Conservation (phyloP, 805 yeast species). For the Ogataea parapolymorpha region DNA sequence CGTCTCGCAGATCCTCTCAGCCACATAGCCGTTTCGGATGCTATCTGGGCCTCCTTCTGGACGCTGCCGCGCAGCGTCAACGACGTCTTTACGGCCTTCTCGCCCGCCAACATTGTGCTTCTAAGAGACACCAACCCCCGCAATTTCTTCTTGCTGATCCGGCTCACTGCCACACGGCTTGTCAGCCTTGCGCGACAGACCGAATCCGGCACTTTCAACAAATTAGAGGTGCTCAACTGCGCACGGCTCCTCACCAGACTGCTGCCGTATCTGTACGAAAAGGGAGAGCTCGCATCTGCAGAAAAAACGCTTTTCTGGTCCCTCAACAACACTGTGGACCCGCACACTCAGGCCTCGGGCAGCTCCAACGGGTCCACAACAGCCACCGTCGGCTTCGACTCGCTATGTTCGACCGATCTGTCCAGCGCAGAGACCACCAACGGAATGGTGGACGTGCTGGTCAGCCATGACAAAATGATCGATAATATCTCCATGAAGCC, state of each 20-base stretch:
- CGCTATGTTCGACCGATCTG: conserved; percentile 21
- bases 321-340: conserved; percentile 15
- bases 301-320: conserved; percentile 45
- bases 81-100: conserved; percentile 57
- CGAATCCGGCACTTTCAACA: conserved; percentile 25
- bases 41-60: conserved; percentile 46
- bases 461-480: conserved; percentile 8
- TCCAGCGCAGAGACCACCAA: conserved; percentile 20
- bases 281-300: conserved; percentile 34
- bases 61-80: conserved; percentile 45
- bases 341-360: conserved; percentile 10
- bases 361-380: conserved; percentile 16
- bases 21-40: conserved; percentile 34
- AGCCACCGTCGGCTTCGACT: conserved; percentile 25
- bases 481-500: conserved; percentile 18
- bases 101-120: conserved; percentile 54
- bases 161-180: conserved; percentile 36
- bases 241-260: conserved; percentile 61
- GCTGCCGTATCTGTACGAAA: conserved; percentile 67
- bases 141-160: conserved; percentile 55
- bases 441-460: conserved; percentile 16
- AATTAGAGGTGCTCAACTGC: conserved; percentile 51
- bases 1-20: conserved; percentile 48
- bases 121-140: conserved; percentile 55
- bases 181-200: conserved; percentile 23